Evolutionary conservation across 495 filamentous ascomycete genomes (phyloP), one percentile per base, ranked within the genome.

Genomic region (Aspergillus haitiensis): DNA sequence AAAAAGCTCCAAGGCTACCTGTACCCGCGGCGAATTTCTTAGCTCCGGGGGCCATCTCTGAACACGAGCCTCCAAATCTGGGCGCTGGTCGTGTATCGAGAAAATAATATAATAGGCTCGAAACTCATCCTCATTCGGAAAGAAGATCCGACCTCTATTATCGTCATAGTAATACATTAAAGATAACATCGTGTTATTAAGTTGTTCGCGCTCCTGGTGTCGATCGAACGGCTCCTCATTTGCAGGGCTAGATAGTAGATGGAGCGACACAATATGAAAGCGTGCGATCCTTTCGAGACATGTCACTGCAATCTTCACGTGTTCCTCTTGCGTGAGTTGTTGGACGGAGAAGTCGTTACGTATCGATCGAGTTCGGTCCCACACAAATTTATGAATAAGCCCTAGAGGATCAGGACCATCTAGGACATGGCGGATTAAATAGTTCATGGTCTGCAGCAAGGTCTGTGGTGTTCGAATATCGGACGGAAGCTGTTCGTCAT

Each of bases 301-400:
- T 39, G 88, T 86, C 1, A 97, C 84, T 5, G 85, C 83, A 10
- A 80, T 80, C 35, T 82, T 78, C n/a, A 92, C 82, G 60, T 87
- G 79, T 39, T 84, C 79, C 49, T 87, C 81, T 7, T 86, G 83
- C 0, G 85, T 86, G 35, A 92, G 78, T 63, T 90, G 86, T 64
- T 97, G 92, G 52, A 96, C 90, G 1, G 92, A 93, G 64, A 97
- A 95, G 69, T 99, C 95, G 61, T 94, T 93, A 33, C 95, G 85
- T 58, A 99, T 88, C 7, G 90, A 91, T 57, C 95, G 80, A 18
- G 93, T 96, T 18, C 95, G 84, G 71, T 98, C 93, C 91, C 95
- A 97, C 15, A 98, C 82, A 61, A 94, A 98, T 65, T 88, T 87
- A 69, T 97, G 92, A 40, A 90, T 83, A 4, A 81, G 68, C 0